Evolutionary conservation across 805 yeast species (phyloP), one percentile per base, ranked within the genome.

Genomic region (Pichia rugopelliculosa): DNA sequence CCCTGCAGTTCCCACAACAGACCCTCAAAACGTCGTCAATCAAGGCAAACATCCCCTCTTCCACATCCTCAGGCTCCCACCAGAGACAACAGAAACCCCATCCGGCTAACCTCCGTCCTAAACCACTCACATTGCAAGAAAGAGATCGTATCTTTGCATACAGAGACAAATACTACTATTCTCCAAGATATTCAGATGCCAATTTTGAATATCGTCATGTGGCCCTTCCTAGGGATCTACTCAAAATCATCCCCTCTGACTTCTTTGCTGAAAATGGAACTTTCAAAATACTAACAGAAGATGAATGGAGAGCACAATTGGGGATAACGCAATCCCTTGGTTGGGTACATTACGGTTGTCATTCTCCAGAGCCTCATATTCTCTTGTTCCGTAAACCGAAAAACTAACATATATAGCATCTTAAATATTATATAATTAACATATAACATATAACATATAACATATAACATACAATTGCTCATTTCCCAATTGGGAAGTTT

Each of bases 301-400:
- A 93, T 56, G 99, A 93, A 67, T 93, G 99, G 99, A 76, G 99
- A 65, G 56, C 59, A 12, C 98, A 97, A 1, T 71, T 93, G 43
- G 99, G 99, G 3, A 89, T 93, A 59, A 93, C 98, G 7, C 99
- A 93, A 66, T 86, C 96, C 34, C 72, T 93, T 51, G 99, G 99
- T 1, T 93, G 99, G 99, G 93, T 77, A 46, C 99, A 93, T 66
- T 93, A 91, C 62, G 99, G 93, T 60, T 90, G 96, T 38, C 99
- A 93, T 65, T 86, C 98, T 1, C 99, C 99, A 39, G 99, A 93
- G 67, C 99, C 99, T 23, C 99, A 93, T 63, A 93, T 93, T 51
- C 71, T 93, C 52, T 73, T 93, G 51, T 93, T 93, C 70, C 84
- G 85, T 67, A 76, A 90, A 59, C 78, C 86, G 18, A 62, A 60